These are phyloP conservation scores for Kazachstania bromeliacearum DNA, from an alignment of 805 yeast genomes.

Conservation along the genomic window DNA sequence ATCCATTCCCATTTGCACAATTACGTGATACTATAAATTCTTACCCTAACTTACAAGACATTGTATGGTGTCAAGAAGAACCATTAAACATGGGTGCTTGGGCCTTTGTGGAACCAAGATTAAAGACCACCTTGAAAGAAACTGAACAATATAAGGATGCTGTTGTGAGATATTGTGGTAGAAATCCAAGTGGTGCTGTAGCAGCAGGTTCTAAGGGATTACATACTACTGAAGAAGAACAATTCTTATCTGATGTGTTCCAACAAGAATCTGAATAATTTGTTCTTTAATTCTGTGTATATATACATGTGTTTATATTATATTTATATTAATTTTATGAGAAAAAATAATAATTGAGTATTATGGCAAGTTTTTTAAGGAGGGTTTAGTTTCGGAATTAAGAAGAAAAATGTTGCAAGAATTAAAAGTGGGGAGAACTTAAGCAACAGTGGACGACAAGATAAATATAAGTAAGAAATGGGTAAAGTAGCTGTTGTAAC, in stretches of 20 bases:
- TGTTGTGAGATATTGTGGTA: slow-evolving; percentile 79
- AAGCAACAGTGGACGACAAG: too few relatives aligned
- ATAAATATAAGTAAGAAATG: slow-evolving; percentile 1
- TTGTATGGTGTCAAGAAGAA: slow-evolving; percentile 98
- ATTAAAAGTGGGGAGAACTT: too few relatives aligned
- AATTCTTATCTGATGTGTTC: slow-evolving; percentile 74
- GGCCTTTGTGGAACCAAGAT: slow-evolving; percentile 74
- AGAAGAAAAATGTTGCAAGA: too few relatives aligned
- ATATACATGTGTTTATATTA: too few relatives aligned
- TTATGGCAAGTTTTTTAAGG: too few relatives aligned
- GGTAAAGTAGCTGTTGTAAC: slow-evolving; percentile 43
- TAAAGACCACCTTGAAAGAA: slow-evolving; percentile 65
- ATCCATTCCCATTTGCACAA: slow-evolving; percentile 98
- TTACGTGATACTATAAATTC: slow-evolving; percentile 71
- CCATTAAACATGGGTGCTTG: slow-evolving; percentile 95
- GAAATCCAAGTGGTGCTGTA: slow-evolving; percentile 96
- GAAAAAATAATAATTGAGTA: too few relatives aligned
- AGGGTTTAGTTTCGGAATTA: too few relatives aligned
- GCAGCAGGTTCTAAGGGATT: slow-evolving; percentile 93
- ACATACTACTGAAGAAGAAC: slow-evolving; percentile 83
- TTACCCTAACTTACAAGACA: slow-evolving; percentile 76
- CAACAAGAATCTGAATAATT: slow-evolving; percentile 7
- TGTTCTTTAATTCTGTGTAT: too few relatives aligned
- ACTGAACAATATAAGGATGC: slow-evolving; percentile 56
- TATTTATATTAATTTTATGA: too few relatives aligned